Base-by-base conservation (phyloP, 805 yeast species). In the Pichia thaimueangensis region DNA sequence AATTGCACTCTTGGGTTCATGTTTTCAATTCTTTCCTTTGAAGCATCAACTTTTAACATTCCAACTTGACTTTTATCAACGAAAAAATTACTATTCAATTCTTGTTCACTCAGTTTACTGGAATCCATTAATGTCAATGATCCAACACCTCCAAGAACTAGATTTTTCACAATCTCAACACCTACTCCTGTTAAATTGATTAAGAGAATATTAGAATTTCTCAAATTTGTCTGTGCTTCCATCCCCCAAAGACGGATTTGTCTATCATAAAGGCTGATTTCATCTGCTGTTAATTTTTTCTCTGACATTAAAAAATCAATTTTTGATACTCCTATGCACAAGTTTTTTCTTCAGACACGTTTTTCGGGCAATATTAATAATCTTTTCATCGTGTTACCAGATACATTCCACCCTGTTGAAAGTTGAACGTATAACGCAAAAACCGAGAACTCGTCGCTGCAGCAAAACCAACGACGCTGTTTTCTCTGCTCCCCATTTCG, bases 201-300 rank as follows among this genome's bases (percentile, higher is more conserved):
- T 33, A 93, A 54, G 35, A 89, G 64, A 5, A 91, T 70, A 35
- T 73, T 74, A 7, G 96, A 81, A 16, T 80, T 74, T 29, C 93
- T 72, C 68, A 91, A 76, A 34, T 78, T 61, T 31, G 77, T 71
- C 60, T 91, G 98, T 4, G 97, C 95, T 25, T 85, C 94, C 57
- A 93, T 69, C 2, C 98, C 98, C 98, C 98, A 91, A 17, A 91
- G 70, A 48, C 98, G 67, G 49, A 91, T 89, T 63, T 91, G 98
- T 45, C 98, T 76, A 62, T 91, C 98, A 58, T 91, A 91, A 19
- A 91, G 71, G 1, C 94, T 96, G 45, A 89, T 78, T 58, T 89
- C 97, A 54, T 88, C 96, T 63, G 40, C 16, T 4, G 39, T 41
- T 23, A 48, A 38, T 20, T 12, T 24, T 28, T 37, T 25, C 17